A percentile compares a stretch with the other conserved stretches of the same genome.
Conservation (phyloP, 441 rosid species). For the Theobroma grandiflorum region DNA sequence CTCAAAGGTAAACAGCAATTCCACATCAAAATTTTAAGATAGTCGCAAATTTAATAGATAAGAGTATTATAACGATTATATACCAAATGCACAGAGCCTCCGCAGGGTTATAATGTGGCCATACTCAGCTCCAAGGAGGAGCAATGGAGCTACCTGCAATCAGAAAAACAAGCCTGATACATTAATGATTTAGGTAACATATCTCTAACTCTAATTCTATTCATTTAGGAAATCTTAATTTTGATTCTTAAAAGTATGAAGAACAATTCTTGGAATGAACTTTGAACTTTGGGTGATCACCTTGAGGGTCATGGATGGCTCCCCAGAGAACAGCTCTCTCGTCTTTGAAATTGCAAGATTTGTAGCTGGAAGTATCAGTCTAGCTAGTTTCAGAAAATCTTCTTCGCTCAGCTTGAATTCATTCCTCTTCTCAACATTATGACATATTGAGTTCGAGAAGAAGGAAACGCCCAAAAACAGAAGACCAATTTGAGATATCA, state of each 20-base stretch:
- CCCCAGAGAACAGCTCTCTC: constrained; percentile 88
- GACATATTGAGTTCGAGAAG: constrained; percentile 75
- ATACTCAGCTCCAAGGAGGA: constrained; percentile 87
- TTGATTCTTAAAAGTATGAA: background rate
- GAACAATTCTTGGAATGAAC: background rate
- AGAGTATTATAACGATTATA: background rate
- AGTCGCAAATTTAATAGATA: background rate
- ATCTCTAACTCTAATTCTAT: background rate
- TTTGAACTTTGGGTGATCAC: constrained; percentile 42
- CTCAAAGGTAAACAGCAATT: constrained; percentile 33
- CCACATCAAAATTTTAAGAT: constrained; percentile 18
- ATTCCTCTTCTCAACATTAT: constrained; percentile 44
- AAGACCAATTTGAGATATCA: constrained; percentile 81
- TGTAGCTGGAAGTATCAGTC: constrained; percentile 72
- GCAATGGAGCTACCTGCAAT: constrained; percentile 76
- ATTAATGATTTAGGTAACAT: background rate
- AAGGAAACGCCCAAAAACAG: constrained; percentile 81
- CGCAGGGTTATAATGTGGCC: constrained; percentile 83
- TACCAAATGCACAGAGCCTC: constrained; percentile 82
- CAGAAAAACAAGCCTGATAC: constrained; percentile 21
- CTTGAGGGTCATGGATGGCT: constrained; percentile 90
- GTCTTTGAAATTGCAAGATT: constrained; percentile 77
- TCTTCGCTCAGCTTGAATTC: constrained; percentile 71
- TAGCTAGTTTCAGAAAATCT: constrained; percentile 64
- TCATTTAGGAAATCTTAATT: background rate